Conservation (phyloP, 306 rosid genomes). For the Abrus precatorius region DNA sequence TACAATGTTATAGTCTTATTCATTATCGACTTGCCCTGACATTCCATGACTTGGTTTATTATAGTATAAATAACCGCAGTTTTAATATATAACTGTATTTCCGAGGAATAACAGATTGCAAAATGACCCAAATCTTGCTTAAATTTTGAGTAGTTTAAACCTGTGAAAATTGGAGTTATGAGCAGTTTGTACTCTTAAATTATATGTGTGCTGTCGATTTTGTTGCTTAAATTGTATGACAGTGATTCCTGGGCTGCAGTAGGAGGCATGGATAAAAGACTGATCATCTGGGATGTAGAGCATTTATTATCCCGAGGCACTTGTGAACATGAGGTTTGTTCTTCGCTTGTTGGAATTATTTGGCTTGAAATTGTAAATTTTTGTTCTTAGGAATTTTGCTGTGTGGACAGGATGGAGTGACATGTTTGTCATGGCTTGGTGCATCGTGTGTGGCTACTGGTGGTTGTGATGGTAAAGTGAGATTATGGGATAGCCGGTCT, state of each 20-base stretch:
- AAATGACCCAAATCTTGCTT: constrained; percentile 19
- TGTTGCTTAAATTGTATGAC: constrained; percentile 43
- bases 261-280: constrained; percentile 84
- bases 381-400: background rate
- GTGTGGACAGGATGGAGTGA: constrained; percentile 77
- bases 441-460: constrained; percentile 73
- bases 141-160: background rate
- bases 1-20: constrained; percentile 6
- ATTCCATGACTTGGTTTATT: background rate
- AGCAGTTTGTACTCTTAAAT: constrained; percentile 8
- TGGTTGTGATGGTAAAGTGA: constrained; percentile 74
- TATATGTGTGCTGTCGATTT: constrained; percentile 7
- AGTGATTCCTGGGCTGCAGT: constrained; percentile 84
- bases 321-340: constrained; percentile 85
- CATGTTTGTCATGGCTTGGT: constrained; percentile 87
- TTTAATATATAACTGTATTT: constrained; percentile 12
- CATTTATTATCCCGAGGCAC: constrained; percentile 69
- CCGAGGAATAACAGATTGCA: background rate
- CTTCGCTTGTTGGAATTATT: background rate
- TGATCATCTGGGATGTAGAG: constrained; percentile 84
- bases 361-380: constrained; percentile 4
- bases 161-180: background rate
- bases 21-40: background rate
- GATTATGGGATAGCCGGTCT: constrained; percentile 85
- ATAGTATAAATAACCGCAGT: background rate